These are phyloP conservation scores for Beauveria brongniartii DNA, from an alignment of 2,329 filamentous ascomycete genomes.

Conservation along the genomic window DNA sequence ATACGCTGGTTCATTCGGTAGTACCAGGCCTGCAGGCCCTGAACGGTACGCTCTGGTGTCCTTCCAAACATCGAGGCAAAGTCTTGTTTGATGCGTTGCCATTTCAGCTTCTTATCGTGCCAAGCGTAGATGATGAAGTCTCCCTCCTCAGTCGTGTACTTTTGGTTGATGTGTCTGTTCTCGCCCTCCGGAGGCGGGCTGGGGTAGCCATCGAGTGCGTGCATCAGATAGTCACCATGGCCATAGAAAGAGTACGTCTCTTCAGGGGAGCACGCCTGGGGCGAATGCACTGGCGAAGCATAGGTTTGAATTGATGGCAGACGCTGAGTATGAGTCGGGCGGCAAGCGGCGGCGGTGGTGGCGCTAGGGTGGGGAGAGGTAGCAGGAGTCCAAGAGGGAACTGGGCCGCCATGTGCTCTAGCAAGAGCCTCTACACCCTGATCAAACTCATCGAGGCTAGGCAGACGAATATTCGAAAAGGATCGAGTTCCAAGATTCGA, in stretches of 20 bases:
- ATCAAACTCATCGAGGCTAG: conserved; percentile 30
- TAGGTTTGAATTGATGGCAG: conserved; percentile 18
- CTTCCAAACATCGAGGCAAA: conserved; percentile 31
- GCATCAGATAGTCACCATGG: conserved; percentile 18
- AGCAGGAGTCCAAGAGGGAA: conserved; percentile 18
- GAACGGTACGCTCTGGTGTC: conserved; percentile 29
- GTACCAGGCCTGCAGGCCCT: conserved; percentile 35
- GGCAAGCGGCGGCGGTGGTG: conserved; percentile 15
- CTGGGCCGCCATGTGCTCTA: conserved; percentile 22
- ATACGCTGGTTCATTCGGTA: conserved; percentile 36
- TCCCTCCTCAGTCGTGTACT: conserved; percentile 35
- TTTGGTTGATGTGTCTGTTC: conserved; percentile 34
- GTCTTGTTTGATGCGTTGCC: conserved; percentile 32
- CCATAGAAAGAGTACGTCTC: conserved; percentile 18
- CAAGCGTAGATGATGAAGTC: conserved; percentile 38
- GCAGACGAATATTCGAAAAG: conserved; percentile 20
- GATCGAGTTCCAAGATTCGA: conserved; percentile 14
- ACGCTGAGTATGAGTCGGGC: conserved; percentile 18
- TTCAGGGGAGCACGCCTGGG: conserved; percentile 9
- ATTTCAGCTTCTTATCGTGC: conserved; percentile 35
- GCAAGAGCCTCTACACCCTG: conserved; percentile 30
- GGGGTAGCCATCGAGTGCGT: conserved; percentile 23
- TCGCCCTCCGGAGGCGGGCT: conserved; percentile 29
- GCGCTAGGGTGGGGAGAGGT: conserved; percentile 21
- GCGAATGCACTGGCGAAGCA: background rate